Percentiles rank a stretch among this genome's conserved stretches.
phyloP scores from a whole-genome alignment of 1,139 yeast species.

The Candida tropicalis region DNA sequence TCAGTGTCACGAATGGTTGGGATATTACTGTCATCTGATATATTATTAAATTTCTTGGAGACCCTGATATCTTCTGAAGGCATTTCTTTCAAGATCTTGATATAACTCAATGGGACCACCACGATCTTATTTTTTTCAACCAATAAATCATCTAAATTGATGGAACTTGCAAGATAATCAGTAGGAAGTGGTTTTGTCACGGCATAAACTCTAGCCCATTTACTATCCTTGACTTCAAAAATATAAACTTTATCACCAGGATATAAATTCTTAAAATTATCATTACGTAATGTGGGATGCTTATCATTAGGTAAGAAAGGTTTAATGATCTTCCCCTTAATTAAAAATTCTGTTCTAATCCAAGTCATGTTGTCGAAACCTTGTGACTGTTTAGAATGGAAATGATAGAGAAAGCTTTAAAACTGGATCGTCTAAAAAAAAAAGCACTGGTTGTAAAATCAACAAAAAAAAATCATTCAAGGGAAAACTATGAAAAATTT shows the following conservation, averaged over 20 bases:
- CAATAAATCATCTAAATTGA: constrained; percentile 64
- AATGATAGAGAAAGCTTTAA: background rate
- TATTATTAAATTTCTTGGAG: constrained; percentile 36
- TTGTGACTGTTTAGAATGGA: background rate
- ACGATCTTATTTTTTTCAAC: constrained; percentile 52
- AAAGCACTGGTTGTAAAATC: background rate
- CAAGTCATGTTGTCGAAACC: constrained; percentile 23
- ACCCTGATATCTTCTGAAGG: constrained; percentile 30
- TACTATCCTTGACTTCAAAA: constrained; percentile 64
- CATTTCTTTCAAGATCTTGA: constrained; percentile 38
- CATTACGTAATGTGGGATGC: constrained; percentile 43
- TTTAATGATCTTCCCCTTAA: constrained; percentile 54
- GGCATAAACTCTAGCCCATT: constrained; percentile 83
- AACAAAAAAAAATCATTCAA: background rate
- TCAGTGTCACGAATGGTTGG: constrained; percentile 50
- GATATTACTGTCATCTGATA: constrained; percentile 31
- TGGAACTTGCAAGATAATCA: constrained; percentile 64
- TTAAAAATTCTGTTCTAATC: constrained; percentile 41
- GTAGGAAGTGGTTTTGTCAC: constrained; percentile 66
- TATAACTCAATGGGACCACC: constrained; percentile 63
- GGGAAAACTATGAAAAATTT: background rate
- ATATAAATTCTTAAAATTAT: constrained; percentile 55
- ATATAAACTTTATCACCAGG: constrained; percentile 83
- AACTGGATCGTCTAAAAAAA: background rate
- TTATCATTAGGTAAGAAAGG: constrained; percentile 66